Conservation (phyloP, 1,139 yeast genomes). For the Kurtzmaniella natalensis region DNA sequence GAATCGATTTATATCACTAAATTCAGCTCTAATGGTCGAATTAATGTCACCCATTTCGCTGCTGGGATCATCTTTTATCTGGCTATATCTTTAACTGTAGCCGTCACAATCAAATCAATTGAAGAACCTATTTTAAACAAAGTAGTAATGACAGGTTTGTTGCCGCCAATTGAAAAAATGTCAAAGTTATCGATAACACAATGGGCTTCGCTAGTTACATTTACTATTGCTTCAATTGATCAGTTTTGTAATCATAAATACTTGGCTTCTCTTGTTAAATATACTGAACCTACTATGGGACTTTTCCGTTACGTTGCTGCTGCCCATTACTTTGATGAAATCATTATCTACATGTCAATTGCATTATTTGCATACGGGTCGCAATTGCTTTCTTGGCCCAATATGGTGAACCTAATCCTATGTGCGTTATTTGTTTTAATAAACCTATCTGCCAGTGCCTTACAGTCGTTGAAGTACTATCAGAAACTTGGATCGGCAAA, state of each 20-base stretch:
- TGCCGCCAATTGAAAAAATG: conserved; percentile 1
- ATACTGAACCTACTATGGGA: conserved; percentile 55
- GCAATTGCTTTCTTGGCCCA: not conserved
- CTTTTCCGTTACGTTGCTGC: conserved; percentile 53
- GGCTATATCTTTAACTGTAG: conserved; percentile 4
- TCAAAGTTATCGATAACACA: conserved; percentile 13
- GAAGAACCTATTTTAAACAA: not conserved
- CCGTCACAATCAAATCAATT: not conserved
- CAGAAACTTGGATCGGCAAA: conserved; percentile 12
- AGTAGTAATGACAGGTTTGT: not conserved
- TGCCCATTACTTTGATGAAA: conserved; percentile 82
- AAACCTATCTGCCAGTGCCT: conserved; percentile 61
- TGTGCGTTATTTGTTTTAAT: conserved; percentile 54
- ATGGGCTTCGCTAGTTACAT: no score
- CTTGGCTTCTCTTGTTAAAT: conserved; percentile 59
- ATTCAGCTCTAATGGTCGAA: conserved; percentile 47
- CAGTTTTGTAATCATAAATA: conserved; percentile 60
- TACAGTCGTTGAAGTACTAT: conserved; percentile 56
- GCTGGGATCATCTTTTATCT: conserved; percentile 68
- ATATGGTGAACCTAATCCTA: conserved; percentile 16
- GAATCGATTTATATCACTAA: conserved; percentile 57
- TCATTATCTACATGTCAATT: conserved; percentile 51
- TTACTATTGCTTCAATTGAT: conserved; percentile 43
- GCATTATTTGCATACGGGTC: conserved; percentile 15
- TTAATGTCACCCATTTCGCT: conserved; percentile 72